Evolutionary conservation across 805 yeast genomes (phyloP), one percentile per base, ranked within the genome.

Genomic region (Lachancea nothofagi): DNA sequence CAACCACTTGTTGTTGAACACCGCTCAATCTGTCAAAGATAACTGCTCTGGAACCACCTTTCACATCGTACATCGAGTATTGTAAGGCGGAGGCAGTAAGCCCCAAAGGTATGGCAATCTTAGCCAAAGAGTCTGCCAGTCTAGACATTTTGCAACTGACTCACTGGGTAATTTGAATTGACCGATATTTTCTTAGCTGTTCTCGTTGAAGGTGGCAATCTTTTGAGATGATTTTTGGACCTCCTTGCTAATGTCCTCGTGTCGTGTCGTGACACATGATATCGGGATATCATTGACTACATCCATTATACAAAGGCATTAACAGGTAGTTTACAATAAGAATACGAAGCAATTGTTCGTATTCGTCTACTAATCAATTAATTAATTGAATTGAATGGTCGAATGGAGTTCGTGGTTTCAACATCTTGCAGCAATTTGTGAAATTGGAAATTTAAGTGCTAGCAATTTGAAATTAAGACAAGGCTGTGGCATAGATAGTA

Each of bases 31-130:
- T 74, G 69, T 93, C 97, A 59, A 93, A 93, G 47, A 93, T 83
- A 39, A 93, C 95, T 18, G 97, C 98, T 61, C 98, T 74, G 43
- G 85, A 77, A 41, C 98, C 98, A 44, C 98, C 98, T 58, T 83
- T 80, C 27, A 93, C 98, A 58, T 93, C 97, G 61, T 87, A 93
- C 66, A 93, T 70, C 21, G 97, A 80, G 53, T 83, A 77, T 58
- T 87, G 90, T 7, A 81, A 83, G 8, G 83, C 79, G 26, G 86
- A 70, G 37, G 80, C 60, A 15, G 83, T 80, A 10, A 80, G 57
- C 54, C 89, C 89, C 3, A 74, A 72, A 7, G 93, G 93, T 25
- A 82, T 61, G 3, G 90, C 90, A 42, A 84, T 61, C 51, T 57
- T 61, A 15, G 59, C 51, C 19, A 59, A 31, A 13, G 49, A 43